phyloP scores from a whole-genome alignment of 2,329 filamentous ascomycete genomes.

The Xylaria sp. region DNA sequence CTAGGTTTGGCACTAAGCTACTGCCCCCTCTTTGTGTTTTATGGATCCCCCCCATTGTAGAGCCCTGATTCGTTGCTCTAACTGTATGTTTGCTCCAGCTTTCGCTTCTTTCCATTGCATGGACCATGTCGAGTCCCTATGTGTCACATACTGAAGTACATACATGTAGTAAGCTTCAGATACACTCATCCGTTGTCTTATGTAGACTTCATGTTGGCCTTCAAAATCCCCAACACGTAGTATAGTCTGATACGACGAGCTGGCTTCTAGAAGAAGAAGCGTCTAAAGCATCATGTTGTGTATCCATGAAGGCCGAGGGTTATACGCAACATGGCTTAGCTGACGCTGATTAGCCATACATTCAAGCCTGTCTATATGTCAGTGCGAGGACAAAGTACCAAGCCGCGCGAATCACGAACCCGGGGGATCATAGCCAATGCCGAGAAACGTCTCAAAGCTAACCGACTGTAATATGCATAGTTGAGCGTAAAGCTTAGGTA shows the following conservation, averaged over 20 bases:
- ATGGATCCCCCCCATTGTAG: background rate
- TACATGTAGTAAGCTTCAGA: background rate
- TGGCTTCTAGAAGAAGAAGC: background rate
- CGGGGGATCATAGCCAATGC: background rate
- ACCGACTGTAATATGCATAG: background rate
- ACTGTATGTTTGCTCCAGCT: conserved; percentile 2
- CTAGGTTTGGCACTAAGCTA: conserved; percentile 1
- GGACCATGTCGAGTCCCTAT: too few relatives aligned
- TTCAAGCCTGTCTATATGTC: background rate
- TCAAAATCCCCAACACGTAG: too few relatives aligned
- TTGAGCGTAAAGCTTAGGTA: background rate
- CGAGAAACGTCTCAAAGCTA: background rate
- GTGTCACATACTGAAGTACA: too few relatives aligned
- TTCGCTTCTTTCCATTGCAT: too few relatives aligned
- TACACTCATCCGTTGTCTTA: too few relatives aligned
- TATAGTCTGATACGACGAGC: background rate
- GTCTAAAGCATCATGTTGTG: background rate
- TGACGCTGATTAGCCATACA: background rate
- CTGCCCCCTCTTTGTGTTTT: conserved; percentile 9
- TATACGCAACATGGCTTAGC: background rate
- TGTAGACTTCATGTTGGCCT: too few relatives aligned
- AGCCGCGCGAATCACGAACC: background rate
- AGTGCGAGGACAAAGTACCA: background rate
- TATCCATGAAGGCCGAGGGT: background rate
- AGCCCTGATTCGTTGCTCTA: conserved; percentile 26